These are phyloP conservation scores for Cucurbita argyrosperma DNA, from an alignment of 306 rosid species.

Conservation along the genomic window DNA sequence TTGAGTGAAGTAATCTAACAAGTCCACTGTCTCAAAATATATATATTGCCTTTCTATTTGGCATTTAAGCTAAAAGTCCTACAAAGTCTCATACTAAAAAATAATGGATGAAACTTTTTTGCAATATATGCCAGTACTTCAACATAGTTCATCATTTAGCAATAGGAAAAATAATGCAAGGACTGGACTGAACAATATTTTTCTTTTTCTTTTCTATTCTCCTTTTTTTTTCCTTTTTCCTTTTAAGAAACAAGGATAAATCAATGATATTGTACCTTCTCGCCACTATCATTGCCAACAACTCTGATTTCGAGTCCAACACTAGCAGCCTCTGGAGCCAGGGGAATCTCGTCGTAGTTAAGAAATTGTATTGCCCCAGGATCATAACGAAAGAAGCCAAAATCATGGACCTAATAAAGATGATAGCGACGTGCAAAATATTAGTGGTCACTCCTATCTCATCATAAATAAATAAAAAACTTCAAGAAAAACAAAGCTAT, in stretches of 20 bases:
- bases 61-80: background rate
- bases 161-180: background rate
- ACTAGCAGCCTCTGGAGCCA: constrained; percentile 75
- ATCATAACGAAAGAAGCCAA: constrained; percentile 89
- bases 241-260: background rate
- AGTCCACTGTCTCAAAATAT: background rate
- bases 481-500: background rate
- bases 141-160: background rate
- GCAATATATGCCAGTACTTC: background rate
- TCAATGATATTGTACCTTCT: constrained; percentile 49
- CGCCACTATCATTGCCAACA: constrained; percentile 97
- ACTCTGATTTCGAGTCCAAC: constrained; percentile 96
- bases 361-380: constrained; percentile 69
- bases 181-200: background rate
- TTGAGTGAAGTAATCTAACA: background rate
- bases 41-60: background rate
- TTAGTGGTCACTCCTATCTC: constrained; percentile 2
- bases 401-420: constrained; percentile 71
- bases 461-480: background rate
- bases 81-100: background rate
- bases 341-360: constrained; percentile 78
- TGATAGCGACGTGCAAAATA: constrained; percentile 1
- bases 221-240: background rate
- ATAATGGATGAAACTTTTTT: background rate
- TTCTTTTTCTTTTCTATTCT: background rate